Conservation (phyloP, 176 grass and related monocot species). For the Oryza glumipatula region DNA sequence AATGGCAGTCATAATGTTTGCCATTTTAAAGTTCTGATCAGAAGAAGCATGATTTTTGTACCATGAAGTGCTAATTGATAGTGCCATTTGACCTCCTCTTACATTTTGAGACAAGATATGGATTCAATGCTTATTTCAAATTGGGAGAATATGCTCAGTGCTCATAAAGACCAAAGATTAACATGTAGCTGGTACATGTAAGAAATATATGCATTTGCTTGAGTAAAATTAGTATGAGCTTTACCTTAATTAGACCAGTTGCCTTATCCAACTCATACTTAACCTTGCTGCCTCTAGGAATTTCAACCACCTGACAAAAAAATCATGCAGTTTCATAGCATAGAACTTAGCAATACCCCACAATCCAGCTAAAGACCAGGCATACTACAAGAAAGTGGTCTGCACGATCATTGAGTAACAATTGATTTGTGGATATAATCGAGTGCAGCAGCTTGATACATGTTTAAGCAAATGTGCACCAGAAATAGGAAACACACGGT, state of each 20-base stretch:
- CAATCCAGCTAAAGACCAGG: constrained; percentile 1
- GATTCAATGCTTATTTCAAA: not conserved
- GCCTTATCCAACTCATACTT: constrained; percentile 93
- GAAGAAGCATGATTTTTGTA: constrained; percentile 15
- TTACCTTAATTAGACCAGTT: constrained; percentile 92
- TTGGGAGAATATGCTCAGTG: not conserved
- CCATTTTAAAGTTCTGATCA: not conserved
- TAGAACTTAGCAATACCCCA: constrained; percentile 24
- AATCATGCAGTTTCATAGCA: constrained; percentile 1
- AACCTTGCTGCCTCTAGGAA: constrained; percentile 94
- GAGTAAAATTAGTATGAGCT: constrained; percentile 12
- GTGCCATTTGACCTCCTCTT: not conserved
- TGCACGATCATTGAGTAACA: constrained; percentile 10
- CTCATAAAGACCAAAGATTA: constrained; percentile 9
- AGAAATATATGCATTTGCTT: constrained; percentile 9
- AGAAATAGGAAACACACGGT: constrained; percentile 3
- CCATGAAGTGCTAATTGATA: not conserved
- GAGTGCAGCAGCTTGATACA: constrained; percentile 4
- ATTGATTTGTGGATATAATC: not conserved
- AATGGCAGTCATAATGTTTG: constrained; percentile 2
- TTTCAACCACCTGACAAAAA: constrained; percentile 77
- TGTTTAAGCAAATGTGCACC: not conserved
- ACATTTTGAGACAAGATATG: not conserved
- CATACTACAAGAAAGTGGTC: not conserved
- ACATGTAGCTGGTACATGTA: not conserved